A percentile compares a stretch with the other conserved stretches of the same genome.
phyloP scores from a whole-genome alignment of 257 asterid species.

The Solanum pennellii region DNA sequence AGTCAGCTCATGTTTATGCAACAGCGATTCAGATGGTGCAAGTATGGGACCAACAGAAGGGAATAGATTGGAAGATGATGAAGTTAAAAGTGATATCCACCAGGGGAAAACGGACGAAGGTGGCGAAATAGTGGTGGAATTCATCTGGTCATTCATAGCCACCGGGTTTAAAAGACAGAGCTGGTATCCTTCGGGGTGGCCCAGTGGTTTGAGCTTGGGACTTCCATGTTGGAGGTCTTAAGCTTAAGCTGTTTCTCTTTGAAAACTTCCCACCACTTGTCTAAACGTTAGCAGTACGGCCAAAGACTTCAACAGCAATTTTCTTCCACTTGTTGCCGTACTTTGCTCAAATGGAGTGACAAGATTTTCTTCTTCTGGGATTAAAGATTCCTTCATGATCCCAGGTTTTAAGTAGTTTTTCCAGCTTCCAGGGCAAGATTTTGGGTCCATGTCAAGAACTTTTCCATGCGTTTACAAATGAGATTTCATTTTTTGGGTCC shows the following conservation, averaged over 20 bases:
- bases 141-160: conserved; percentile 8
- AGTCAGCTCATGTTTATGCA: conserved; percentile 19
- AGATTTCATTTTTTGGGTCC: conserved; percentile 87
- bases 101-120: neutral
- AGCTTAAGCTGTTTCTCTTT: conserved; percentile 71
- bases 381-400: conserved; percentile 57
- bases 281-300: conserved; percentile 77
- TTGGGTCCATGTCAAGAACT: conserved; percentile 65
- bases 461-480: conserved; percentile 54
- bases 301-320: conserved; percentile 71
- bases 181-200: too few relatives aligned
- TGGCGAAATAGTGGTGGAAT: neutral
- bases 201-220: too few relatives aligned
- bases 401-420: conserved; percentile 75
- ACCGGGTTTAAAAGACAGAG: conserved; percentile 21
- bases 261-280: conserved; percentile 96
- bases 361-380: conserved; percentile 57
- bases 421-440: conserved; percentile 73
- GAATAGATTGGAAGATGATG: conserved; percentile 9
- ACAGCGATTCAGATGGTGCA: conserved; percentile 47
- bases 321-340: conserved; percentile 83
- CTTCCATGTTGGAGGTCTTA: too few relatives aligned
- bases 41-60: conserved; percentile 63
- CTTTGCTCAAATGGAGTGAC: conserved; percentile 61
- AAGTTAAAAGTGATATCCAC: neutral